These are phyloP conservation scores for Penicillium turbatum DNA, from an alignment of 495 filamentous ascomycete genomes.

Conservation along the genomic window DNA sequence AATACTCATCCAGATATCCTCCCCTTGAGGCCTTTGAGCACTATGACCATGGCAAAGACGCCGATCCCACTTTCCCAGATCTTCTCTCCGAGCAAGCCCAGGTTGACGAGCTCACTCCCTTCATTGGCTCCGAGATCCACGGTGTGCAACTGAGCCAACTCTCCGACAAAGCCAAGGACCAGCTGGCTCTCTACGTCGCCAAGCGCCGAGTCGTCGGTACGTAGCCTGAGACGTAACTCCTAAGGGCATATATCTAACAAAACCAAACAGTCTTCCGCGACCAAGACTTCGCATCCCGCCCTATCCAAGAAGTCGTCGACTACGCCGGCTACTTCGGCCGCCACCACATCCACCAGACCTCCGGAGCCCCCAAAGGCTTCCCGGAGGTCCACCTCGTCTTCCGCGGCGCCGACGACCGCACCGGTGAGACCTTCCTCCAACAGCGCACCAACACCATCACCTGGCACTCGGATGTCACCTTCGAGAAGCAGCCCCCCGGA, in stretches of 20 bases:
- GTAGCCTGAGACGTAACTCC: conserved; percentile 1
- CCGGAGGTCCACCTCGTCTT: conserved; percentile 60
- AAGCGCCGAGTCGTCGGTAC: conserved; percentile 53
- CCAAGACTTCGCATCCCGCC: conserved; percentile 55
- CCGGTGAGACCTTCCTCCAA: conserved; percentile 46
- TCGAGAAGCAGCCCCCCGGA: conserved; percentile 61
- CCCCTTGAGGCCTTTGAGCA: conserved; percentile 43
- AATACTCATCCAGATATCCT: conserved; percentile 32
- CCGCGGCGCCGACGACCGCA: conserved; percentile 50
- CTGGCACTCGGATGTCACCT: conserved; percentile 65
- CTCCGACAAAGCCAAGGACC: conserved; percentile 49
- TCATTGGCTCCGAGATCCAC: conserved; percentile 52
- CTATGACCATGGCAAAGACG: conserved; percentile 47
- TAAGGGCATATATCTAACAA: background rate
- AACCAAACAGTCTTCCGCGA: conserved; percentile 49
- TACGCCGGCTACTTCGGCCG: conserved; percentile 59
- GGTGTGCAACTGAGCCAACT: conserved; percentile 55
- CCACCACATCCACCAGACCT: conserved; percentile 60
- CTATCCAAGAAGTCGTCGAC: conserved; percentile 52
- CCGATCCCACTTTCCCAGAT: conserved; percentile 50
- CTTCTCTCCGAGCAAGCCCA: conserved; percentile 43
- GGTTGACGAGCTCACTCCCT: conserved; percentile 48
- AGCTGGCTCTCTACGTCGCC: conserved; percentile 54
- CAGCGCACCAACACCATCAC: conserved; percentile 53
- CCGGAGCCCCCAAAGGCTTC: conserved; percentile 54